A percentile compares a stretch with the other conserved stretches of the same genome.
These are phyloP conservation scores for Scleromitrula shiraiana DNA, from an alignment of 2,329 filamentous ascomycete species.

Conservation along the genomic window DNA sequence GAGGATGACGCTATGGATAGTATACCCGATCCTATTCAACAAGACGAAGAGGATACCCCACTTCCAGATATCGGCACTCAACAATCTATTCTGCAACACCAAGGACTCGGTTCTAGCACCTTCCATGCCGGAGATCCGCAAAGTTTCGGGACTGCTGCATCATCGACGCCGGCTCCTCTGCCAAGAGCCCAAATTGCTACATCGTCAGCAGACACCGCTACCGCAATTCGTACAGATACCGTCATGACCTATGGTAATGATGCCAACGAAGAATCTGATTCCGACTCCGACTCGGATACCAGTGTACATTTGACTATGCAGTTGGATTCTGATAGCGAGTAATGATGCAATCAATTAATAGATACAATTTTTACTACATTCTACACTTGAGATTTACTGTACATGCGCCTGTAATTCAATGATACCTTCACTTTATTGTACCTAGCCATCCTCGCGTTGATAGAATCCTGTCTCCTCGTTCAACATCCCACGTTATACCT, in stretches of 20 bases:
- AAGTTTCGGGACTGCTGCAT: not conserved
- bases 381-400: too few species aligned
- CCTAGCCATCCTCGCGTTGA: too few species aligned
- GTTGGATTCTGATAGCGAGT: conserved; percentile 23
- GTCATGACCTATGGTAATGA: not conserved
- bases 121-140: not conserved
- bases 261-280: not conserved
- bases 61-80: not conserved
- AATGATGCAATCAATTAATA: too few species aligned
- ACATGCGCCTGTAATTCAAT: too few species aligned
- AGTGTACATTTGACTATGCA: conserved; percentile 36
- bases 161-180: not conserved
- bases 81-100: not conserved
- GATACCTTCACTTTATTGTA: too few species aligned
- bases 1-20: conserved; percentile 20
- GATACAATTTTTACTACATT: too few species aligned
- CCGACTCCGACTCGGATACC: not conserved
- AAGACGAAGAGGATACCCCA: conserved; percentile 1
- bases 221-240: not conserved
- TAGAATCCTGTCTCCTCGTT: too few species aligned
- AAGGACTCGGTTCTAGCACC: not conserved
- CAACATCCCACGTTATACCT: too few species aligned
- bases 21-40: not conserved
- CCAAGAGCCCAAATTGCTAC: not conserved
- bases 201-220: not conserved